Base-by-base conservation (phyloP, 495 filamentous ascomycete genomes). In the Hypoxylon trugodes region DNA sequence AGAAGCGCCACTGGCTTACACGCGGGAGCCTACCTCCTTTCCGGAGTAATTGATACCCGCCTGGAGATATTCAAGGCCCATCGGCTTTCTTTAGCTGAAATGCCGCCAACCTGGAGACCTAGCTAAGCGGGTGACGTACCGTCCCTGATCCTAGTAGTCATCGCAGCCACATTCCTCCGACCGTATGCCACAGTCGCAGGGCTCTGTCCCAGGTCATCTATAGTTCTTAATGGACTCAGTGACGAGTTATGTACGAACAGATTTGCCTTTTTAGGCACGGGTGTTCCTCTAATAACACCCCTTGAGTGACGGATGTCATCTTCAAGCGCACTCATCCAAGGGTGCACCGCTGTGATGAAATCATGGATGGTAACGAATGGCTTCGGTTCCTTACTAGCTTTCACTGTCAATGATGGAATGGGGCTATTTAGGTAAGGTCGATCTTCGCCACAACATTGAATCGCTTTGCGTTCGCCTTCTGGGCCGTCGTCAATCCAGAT, bases 321-420 rank as follows among this genome's bases (percentile, higher is more conserved):
- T 3, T 41, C 37, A 2, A 41, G 37, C 37, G 37, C 37, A 3
- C n/a, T 15, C 37, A 41, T 41, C 37, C 37, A 41, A 1, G 37
- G 37, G 15, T 41, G 37, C 15, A 41, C 37, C 37, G 16, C 37
- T 3, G 37, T 41, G 7, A 41, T 8, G 37, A n/a, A 41, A 9
- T 41, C 37, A 19, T 41, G 37, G 13, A 41, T 41, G n/a, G 37
- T 41, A n/a, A 41, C 37, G 37, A 7, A 41, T 16, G 37, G 37
- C 37, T 41, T 41, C n/a, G 37, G 19, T 15, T 41, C n/a, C 13
- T 16, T 16, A 9, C 37, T 41, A 6, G 37, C 37, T 16, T 41
- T 41, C 19, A 41, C 16, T 16, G 19, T n/a, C 15, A 10, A 19
- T 15, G 37, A 41, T 16, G 37, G 37, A n/a, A 15, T 6, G 6